Conservation (phyloP, 805 yeast genomes). For the Wickerhamiella azyma region DNA sequence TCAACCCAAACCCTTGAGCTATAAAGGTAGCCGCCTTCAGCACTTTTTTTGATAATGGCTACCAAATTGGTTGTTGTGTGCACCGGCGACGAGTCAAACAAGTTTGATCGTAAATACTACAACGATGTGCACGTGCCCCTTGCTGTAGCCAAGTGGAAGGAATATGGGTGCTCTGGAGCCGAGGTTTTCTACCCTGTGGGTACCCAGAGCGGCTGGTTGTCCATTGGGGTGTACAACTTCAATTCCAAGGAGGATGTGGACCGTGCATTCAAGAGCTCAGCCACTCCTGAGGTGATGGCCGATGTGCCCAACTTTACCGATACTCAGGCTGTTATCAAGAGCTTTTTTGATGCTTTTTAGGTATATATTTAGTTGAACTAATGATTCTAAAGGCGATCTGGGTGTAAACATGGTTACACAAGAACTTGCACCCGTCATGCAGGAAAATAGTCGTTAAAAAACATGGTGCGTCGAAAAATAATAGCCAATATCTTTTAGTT, state of each 20-base stretch:
- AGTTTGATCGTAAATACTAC: neutral
- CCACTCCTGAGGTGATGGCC: neutral
- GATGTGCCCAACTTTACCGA: neutral
- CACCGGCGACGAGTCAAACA: neutral
- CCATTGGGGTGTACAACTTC: neutral
- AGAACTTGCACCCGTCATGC: too few relatives aligned
- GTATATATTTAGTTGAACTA: too few relatives aligned
- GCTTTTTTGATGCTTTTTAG: neutral
- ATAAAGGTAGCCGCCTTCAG: too few relatives aligned
- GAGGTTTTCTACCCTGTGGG: neutral
- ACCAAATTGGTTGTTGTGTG: neutral
- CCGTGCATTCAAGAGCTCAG: neutral
- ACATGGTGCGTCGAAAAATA: too few relatives aligned
- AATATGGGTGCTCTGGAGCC: neutral
- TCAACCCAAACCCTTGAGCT: too few relatives aligned
- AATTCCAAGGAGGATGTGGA: neutral
- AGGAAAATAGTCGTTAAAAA: too few relatives aligned
- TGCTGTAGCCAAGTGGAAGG: neutral
- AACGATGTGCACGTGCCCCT: neutral
- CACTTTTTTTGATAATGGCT: neutral
- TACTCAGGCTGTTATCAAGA: neutral
- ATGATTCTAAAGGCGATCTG: too few relatives aligned
- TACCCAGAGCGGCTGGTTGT: neutral
- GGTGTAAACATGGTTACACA: too few relatives aligned
- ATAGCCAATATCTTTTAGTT: too few relatives aligned